Evolutionary conservation across 1,284 basidiomycete genomes (phyloP).

Genomic region (Sphagnurus paluster): DNA sequence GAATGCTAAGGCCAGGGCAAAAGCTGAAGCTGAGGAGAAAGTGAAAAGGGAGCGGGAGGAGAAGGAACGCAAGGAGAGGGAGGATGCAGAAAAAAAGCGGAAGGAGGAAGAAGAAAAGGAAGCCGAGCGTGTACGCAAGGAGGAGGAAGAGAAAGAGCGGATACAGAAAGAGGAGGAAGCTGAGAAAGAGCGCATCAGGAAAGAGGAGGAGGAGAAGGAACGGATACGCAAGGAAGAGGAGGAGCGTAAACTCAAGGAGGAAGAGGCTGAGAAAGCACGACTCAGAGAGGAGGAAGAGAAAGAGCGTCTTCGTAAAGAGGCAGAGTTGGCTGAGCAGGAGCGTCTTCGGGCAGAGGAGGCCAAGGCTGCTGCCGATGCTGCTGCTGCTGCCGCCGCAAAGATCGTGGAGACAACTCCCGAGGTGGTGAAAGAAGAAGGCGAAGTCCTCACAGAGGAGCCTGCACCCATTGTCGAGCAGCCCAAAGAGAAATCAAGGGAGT

Average conservation of each 20-base stretch:
- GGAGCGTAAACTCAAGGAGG: slow-evolving; percentile 27
- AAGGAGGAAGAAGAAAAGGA: slow-evolving; percentile 38
- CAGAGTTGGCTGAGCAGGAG: slow-evolving; percentile 21
- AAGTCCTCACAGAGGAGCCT: slow-evolving; percentile 23
- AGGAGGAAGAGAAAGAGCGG: slow-evolving; percentile 45
- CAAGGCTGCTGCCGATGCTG: slow-evolving; percentile 20
- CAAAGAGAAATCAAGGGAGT: slow-evolving; percentile 46
- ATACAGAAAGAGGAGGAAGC: slow-evolving; percentile 15
- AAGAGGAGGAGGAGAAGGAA: slow-evolving; percentile 23
- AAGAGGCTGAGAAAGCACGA: slow-evolving; percentile 38
- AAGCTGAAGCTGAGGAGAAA: slow-evolving; percentile 35
- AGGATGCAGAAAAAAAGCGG: slow-evolving; percentile 41
- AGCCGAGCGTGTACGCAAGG: slow-evolving; percentile 34
- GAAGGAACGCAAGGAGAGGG: slow-evolving; percentile 40
- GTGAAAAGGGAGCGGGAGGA: slow-evolving; percentile 40
- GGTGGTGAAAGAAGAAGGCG: slow-evolving; percentile 32
- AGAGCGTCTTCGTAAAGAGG: slow-evolving; percentile 22
- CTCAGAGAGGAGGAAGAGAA: slow-evolving; percentile 37
- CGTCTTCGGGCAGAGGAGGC: slow-evolving; percentile 19
- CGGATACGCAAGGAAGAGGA: slow-evolving; percentile 39
- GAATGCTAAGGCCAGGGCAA: slow-evolving; percentile 38
- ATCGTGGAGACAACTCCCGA: slow-evolving; percentile 1
- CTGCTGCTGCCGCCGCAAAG: slow-evolving; percentile 25
- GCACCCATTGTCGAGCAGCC: slow-evolving; percentile 22
- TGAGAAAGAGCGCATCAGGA: slow-evolving; percentile 30